These are phyloP conservation scores for Uncinocarpus reesii DNA, from an alignment of 2,329 filamentous ascomycete species.

Conservation along the genomic window DNA sequence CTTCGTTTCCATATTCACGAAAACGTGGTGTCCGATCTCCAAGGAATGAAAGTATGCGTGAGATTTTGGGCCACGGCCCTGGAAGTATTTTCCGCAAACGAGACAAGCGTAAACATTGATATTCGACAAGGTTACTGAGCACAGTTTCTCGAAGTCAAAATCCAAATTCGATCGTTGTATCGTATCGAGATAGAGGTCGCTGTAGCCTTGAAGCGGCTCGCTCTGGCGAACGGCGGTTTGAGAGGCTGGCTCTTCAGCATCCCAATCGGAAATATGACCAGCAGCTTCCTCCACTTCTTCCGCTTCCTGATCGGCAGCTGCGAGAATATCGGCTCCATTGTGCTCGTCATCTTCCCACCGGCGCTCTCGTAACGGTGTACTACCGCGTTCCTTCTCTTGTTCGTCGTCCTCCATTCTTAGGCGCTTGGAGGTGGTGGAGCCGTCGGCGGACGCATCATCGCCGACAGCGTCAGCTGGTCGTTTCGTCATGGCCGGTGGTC, in stretches of 20 bases:
- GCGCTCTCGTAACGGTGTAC: constrained; percentile 20
- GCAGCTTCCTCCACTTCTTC: constrained; percentile 29
- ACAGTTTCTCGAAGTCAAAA: constrained; percentile 98
- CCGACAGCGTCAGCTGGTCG: constrained; percentile 37
- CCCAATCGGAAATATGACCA: constrained; percentile 19
- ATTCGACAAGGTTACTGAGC: constrained; percentile 88
- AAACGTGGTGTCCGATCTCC: constrained; percentile 92
- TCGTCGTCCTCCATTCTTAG: constrained; percentile 28
- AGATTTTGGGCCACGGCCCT: constrained; percentile 84
- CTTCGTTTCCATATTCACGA: constrained; percentile 75
- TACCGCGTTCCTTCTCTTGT: constrained; percentile 2
- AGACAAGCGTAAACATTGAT: constrained; percentile 98
- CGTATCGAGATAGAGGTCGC: constrained; percentile 93
- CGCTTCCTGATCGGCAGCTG: constrained; percentile 64
- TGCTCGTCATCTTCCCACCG: constrained; percentile 30
- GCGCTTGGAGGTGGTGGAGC: constrained; percentile 39
- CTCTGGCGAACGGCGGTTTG: constrained; percentile 51
- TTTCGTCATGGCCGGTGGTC: constrained; percentile 34
- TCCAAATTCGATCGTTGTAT: constrained; percentile 87
- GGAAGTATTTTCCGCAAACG: constrained; percentile 95
- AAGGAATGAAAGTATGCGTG: constrained; percentile 97
- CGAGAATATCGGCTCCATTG: constrained; percentile 32
- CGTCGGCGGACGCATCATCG: constrained; percentile 26
- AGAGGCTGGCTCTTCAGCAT: constrained; percentile 27
- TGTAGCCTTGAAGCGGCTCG: constrained; percentile 77